Evolutionary conservation across 2,329 filamentous ascomycete species (phyloP), one percentile per base, ranked within the genome.

Genomic region (Venturia pyrina): DNA sequence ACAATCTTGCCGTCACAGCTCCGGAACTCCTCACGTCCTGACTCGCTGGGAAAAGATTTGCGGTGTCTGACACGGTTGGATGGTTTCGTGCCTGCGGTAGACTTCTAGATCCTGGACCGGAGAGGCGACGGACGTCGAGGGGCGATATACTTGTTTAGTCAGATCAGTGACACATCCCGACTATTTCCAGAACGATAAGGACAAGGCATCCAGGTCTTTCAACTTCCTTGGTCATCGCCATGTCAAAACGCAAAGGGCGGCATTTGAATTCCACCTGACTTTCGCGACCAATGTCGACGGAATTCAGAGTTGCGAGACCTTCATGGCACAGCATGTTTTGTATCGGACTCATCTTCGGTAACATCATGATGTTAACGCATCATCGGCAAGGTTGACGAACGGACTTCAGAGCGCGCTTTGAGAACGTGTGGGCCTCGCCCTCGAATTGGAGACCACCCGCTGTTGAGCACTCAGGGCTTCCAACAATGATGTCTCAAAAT

Each of bases 401-500:
- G 13, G 1, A 15, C 28, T 37, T n/a, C 53, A 37, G 53, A 59
- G 28, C 53, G 53, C 53, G 17, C 15, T 2, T n/a, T n/a, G 6
- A 11, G 13, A 5, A 15, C 15, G 15, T 7, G 21, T 1, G 53
- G 5, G 5, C 53, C 17, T 37, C 32, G 3, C 4, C 40, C 10
- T 56, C 24, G 53, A 37, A n/a, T 53, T 24, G 21, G 11, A 28
- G 21, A 53, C 11, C 48, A 28, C 28, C 21, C 21, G 3, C 53
- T 59, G 32, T 59, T 37, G 53, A 59, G 53, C 53, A 59, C 53
- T 59, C 53, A 59, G 53, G 32, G 53, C 53, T 59, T 59, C 53
- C 53, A n/a, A 59, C 19, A 59, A 15, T 37, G 28, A 10, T 53
- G 21, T 28, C 46, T 53, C 21, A 7, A 53, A 32, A 10, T 53